phyloP scores from a whole-genome alignment of 2,329 filamentous ascomycete species.

The Aureobasidium sp. region DNA sequence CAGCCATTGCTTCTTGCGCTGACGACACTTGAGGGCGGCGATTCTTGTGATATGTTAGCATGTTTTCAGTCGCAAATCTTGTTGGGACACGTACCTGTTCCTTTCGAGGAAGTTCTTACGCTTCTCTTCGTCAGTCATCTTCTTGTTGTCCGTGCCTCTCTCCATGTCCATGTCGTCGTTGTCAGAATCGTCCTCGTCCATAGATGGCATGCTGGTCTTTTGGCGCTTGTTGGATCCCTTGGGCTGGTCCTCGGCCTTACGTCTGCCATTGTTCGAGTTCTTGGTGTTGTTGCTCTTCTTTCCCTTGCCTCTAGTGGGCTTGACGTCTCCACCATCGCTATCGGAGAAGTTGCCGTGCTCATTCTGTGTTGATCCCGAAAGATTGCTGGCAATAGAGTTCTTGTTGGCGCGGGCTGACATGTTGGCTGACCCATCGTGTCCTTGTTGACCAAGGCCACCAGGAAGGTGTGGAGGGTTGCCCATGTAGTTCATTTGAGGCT shows the following conservation, averaged over 20 bases:
- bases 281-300: conserved; percentile 56
- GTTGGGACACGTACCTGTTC: conserved; percentile 64
- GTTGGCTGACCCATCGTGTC: conserved; percentile 20
- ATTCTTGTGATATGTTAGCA: conserved; percentile 53
- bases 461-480: conserved; percentile 36
- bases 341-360: conserved; percentile 63
- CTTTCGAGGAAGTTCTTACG: conserved; percentile 95
- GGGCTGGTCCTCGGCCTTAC: conserved; percentile 68
- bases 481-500: conserved; percentile 32
- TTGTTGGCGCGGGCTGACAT: conserved; percentile 35
- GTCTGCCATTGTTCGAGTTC: conserved; percentile 55
- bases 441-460: conserved; percentile 34
- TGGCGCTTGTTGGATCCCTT: conserved; percentile 68
- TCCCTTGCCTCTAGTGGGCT: conserved; percentile 59
- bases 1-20: conserved; percentile 98
- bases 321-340: conserved; percentile 58
- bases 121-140: conserved; percentile 99
- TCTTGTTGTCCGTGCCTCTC: conserved; percentile 52
- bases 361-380: conserved; percentile 37
- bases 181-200: conserved; percentile 47
- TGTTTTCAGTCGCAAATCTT: not conserved
- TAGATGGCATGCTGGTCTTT: conserved; percentile 46
- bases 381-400: conserved; percentile 54
- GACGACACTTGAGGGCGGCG: conserved; percentile 90
- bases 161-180: conserved; percentile 46